These are phyloP conservation scores for Fusarium siculi DNA, from an alignment of 2,329 filamentous ascomycete genomes.

Conservation along the genomic window DNA sequence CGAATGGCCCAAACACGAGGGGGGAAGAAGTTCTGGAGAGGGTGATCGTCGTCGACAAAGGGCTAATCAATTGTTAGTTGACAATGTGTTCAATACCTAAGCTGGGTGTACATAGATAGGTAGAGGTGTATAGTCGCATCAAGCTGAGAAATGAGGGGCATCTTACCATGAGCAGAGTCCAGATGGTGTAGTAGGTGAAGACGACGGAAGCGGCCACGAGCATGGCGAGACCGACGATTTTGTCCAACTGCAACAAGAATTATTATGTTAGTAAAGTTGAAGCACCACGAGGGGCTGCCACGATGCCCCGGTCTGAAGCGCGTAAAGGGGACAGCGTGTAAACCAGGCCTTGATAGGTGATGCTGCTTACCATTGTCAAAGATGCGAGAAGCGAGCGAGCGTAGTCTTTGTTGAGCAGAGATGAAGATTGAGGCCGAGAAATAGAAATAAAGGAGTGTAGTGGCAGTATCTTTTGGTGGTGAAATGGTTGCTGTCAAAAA, in stretches of 20 bases:
- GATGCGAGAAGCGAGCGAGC: constrained; percentile 33
- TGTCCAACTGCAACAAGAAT: constrained; percentile 78
- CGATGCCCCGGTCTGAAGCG: constrained; percentile 20
- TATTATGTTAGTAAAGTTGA: constrained; percentile 24
- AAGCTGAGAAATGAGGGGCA: constrained; percentile 10
- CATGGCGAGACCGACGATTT: constrained; percentile 76
- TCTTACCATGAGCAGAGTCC: constrained; percentile 94
- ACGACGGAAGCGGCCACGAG: constrained; percentile 72
- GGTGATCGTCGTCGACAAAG: constrained; percentile 95
- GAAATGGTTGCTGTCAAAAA: constrained; percentile 25
- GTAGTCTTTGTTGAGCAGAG: constrained; percentile 22
- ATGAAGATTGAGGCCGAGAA: constrained; percentile 8
- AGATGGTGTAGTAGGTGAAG: constrained; percentile 92
- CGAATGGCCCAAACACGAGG: constrained; percentile 98
- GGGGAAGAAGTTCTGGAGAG: constrained; percentile 93
- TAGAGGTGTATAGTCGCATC: background rate
- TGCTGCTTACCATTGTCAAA: constrained; percentile 41
- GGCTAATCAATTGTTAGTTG: constrained; percentile 68
- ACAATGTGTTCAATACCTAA: background rate
- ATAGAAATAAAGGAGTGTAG: constrained; percentile 39
- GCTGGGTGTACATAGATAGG: background rate
- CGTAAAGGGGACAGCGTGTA: constrained; percentile 37
- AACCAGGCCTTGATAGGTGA: background rate
- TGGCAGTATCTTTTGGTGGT: constrained; percentile 25
- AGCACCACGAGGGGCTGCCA: constrained; percentile 39